Evolutionary conservation across 2,329 filamentous ascomycete genomes (phyloP), one percentile per base, ranked within the genome.

Genomic region (Dactylellina drechsleri): DNA sequence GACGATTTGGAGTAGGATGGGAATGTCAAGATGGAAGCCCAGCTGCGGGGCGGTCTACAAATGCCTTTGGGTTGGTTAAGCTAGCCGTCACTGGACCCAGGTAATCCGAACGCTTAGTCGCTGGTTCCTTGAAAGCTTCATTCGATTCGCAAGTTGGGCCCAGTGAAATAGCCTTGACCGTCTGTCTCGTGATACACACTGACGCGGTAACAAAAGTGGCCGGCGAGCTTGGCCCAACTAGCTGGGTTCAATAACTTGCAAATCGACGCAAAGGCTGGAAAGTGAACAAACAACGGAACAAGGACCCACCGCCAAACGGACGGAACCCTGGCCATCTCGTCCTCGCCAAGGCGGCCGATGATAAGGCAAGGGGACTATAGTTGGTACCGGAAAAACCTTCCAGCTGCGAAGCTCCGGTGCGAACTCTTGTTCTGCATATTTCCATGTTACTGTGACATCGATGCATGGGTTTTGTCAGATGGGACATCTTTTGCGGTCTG

Each of bases 121-220:
- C 10, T 10, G 31, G 6, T 36, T 36, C 10, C 31, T 36, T 36
- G 5, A 36, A 7, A 36, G 47, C 18, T 52, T 23, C 18, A 56
- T 36, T 57, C 50, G 50, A 62, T 56, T 50, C 23, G n/a, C 52
- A 50, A 13, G 40, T 57, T 45, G 16, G 49, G 18, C 60, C 60
- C 60, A 45, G 16, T 65, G 31, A 36, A 36, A 28, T 23, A 47
- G 62, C 43, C 28, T 47, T 36, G 50, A 50, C 57, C 28, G n/a
- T 12, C 16, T 52, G 70, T 74, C 70, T 74, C 62, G 70, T 74
- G 70, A 74, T 74, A 26, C 57, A 53, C 66, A 28, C 50, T 49
- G 68, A 66, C 66, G 59, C 66, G 59, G 58, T 56, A 41, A 66
- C 23, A 15, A 7, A 4, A n/a, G 26, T 36, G 31, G 49, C 10